These are phyloP conservation scores for Echites panduratus DNA, from an alignment of 257 asterid species.

Conservation along the genomic window DNA sequence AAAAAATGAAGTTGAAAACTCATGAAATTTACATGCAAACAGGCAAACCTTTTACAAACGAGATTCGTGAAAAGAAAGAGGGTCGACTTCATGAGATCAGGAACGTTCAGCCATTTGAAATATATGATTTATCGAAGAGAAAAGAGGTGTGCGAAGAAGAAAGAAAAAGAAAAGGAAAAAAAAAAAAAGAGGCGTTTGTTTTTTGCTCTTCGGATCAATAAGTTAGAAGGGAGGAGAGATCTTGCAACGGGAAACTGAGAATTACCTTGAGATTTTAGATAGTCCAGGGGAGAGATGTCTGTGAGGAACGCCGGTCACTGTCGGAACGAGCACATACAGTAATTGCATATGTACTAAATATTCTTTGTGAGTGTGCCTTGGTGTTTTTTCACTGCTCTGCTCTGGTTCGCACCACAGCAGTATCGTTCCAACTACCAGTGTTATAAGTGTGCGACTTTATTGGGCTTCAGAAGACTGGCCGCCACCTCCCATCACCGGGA, in stretches of 20 bases:
- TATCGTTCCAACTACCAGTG: too few relatives aligned
- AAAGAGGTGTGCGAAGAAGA: not conserved
- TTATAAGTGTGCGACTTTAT: too few relatives aligned
- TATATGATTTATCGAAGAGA: not conserved
- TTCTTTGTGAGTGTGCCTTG: not conserved
- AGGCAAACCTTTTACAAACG: not conserved
- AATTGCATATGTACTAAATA: not conserved
- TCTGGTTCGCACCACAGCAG: too few relatives aligned
- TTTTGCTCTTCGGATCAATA: not conserved
- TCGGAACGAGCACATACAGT: not conserved
- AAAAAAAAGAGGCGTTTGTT: too few relatives aligned
- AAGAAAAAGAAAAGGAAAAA: not conserved
- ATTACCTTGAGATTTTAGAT: not conserved
- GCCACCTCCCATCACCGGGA: too few relatives aligned
- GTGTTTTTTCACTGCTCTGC: too few relatives aligned
- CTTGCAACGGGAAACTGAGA: not conserved
- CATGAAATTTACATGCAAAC: slow-evolving; percentile 5
- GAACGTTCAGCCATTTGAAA: not conserved
- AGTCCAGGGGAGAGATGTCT: not conserved
- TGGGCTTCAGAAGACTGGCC: too few relatives aligned
- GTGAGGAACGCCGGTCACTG: not conserved
- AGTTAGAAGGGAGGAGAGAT: not conserved
- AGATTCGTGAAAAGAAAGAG: not conserved
- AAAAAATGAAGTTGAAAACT: not conserved
- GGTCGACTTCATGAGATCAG: not conserved